Evolutionary conservation across 768 basidiomycete genomes (phyloP).

Genomic region (Mycena filopes): DNA sequence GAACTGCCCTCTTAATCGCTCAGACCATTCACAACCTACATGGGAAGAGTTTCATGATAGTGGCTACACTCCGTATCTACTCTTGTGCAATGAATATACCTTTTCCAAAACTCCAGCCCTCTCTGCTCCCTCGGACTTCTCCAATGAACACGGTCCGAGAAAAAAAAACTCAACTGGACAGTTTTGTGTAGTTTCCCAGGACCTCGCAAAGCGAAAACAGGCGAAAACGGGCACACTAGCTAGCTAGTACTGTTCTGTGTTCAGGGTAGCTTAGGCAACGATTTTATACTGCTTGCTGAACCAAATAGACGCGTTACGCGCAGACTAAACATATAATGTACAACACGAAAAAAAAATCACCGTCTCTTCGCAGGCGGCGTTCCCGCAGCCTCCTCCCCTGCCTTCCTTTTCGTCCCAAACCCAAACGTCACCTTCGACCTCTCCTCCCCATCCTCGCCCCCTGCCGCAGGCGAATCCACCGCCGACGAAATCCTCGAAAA

Average conservation of each 20-base stretch:
- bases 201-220: too few relatives aligned
- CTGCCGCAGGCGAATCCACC: constrained; percentile 60
- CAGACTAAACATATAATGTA: constrained; percentile 4
- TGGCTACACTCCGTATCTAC: constrained; percentile 50
- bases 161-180: too few relatives aligned
- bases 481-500: constrained; percentile 81
- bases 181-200: too few relatives aligned
- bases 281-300: too few relatives aligned
- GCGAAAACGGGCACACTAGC: too few relatives aligned
- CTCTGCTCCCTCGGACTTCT: too few relatives aligned
- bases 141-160: too few relatives aligned
- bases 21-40: constrained; percentile 73
- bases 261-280: too few relatives aligned
- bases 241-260: too few relatives aligned
- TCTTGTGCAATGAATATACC: not conserved
- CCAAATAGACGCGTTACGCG: too few relatives aligned
- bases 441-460: constrained; percentile 69
- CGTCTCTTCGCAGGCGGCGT: constrained; percentile 74
- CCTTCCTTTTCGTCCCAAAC: constrained; percentile 84
- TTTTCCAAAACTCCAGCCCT: too few relatives aligned
- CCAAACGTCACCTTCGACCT: constrained; percentile 82
- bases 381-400: constrained; percentile 72
- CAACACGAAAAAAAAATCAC: constrained; percentile 34
- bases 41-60: constrained; percentile 87
- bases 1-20: constrained; percentile 85